Base-by-base conservation (phyloP, 176 grass and related monocot species). In the Aegilops speltoides region DNA sequence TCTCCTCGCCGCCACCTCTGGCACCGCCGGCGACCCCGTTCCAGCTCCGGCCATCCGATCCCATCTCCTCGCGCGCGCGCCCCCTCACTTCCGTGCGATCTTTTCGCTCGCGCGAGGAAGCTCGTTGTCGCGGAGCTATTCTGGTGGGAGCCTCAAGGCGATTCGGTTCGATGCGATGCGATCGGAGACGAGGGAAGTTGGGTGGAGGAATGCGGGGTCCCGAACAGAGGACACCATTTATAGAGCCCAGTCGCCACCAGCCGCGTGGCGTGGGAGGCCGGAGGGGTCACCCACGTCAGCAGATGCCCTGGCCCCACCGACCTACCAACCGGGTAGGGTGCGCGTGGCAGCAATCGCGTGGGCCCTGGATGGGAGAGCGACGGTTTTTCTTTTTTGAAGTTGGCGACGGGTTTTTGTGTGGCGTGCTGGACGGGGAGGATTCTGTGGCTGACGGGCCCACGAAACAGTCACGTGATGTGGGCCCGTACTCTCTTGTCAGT, bases 41-140 rank as follows among this genome's bases (percentile, higher is more conserved):
- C 61, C 48, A 93, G 82, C 60, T 40, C 59, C 79, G 78, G 5
- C 89, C 86, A 26, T 93, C 91, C 57, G 91, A 90, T 37, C 88
- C 88, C 88, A 93, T 93, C 6, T 22, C 81, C 26, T 45, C 38
- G 25, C 81, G 20, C 6, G 45, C 20, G 8, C 20, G 7, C 40
- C 3, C 40, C 10, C 60, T 12, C 33, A 4, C 45, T 46, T 46
- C 37, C 8, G 38, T 2, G 29, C 63, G 80, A 78, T 79, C 87
- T 60, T 34, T 6, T 36, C 19, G 31, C 31, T 14, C 40, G 31
- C n/a, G 79, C 0, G 14, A 17, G 83, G 57, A 40, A 83, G 86
- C 26, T 83, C 66, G 80, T 45, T 17, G 41, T 9, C 66, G 84
- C 41, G 7, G 59, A 13, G 9, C 11, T 34, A 29, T 20, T 43